Base-by-base conservation (phyloP, 768 basidiomycete species). In the Serendipita indica region DNA sequence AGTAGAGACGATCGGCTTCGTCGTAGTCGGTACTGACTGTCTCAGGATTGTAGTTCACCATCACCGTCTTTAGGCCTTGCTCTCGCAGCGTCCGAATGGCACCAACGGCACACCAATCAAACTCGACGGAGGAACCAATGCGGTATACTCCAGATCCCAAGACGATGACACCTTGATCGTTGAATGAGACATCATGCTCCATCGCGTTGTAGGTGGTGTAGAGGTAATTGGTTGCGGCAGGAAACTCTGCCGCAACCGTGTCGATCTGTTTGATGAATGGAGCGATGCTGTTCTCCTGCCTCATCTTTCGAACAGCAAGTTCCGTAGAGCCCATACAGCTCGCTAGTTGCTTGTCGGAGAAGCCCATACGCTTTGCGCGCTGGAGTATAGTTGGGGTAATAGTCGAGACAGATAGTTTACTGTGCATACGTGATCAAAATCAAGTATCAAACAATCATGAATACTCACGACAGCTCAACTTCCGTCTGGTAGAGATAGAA, bases 41-140 rank as follows among this genome's bases (percentile, higher is more conserved):
- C 74, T 98, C 94, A 13, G 94, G 96, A 71, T 99, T 98, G 73
- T 98, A 98, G 74, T 99, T 98, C 74, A 98, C 87, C 94, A 98
- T 99, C 70, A 98, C 82, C 3, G 94, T 98, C 62, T 89, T 89
- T 52, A 91, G 73, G 16, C 93, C 92, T 66, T 88, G 84, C n/a
- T 94, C 88, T 63, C 93, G 89, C 28, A 99, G 77, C 0, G 96
- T 98, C 64, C 94, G 77, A 68, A 98, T 98, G 32, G 93, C 91
- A 52, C 93, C 85, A 57, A 99, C 94, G 14, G 94, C 96, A 70
- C 94, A 98, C 94, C 94, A 99, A 69, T 98, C 94, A 72, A 99
- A 98, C 73, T 99, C 94, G 70, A 99, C 94, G 3, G 93, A 97
- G 1, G 94, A 98, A 16, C 96, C 94, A 64, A 99, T 99, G 57